A percentile compares a stretch with the other conserved stretches of the same genome.
These are phyloP conservation scores for Epichloe sylvatica DNA, from an alignment of 2,329 filamentous ascomycete genomes.

Conservation along the genomic window DNA sequence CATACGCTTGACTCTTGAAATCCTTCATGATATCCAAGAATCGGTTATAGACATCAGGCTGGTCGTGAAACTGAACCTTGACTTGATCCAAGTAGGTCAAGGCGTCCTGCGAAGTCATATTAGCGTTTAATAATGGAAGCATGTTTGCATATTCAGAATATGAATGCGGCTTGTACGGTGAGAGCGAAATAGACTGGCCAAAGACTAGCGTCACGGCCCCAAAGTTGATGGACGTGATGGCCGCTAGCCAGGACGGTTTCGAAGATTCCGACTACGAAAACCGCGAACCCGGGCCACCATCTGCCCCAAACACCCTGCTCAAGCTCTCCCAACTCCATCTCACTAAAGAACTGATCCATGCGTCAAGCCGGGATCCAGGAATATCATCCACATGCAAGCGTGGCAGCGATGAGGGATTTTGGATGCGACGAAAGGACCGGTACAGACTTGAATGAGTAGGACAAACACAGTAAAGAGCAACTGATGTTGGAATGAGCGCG, in stretches of 20 bases:
- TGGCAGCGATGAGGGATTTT: not conserved
- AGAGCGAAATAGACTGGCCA: too few relatives aligned
- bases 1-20: constrained; percentile 92
- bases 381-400: not conserved
- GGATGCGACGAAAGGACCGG: not conserved
- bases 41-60: constrained; percentile 91
- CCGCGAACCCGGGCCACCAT: too few relatives aligned
- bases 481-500: not conserved
- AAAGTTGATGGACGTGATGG: too few relatives aligned
- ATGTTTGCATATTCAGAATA: too few relatives aligned
- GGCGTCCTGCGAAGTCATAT: constrained; percentile 39
- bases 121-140: not conserved
- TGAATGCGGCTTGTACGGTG: too few relatives aligned
- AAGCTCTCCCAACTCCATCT: not conserved
- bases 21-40: constrained; percentile 99
- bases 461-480: not conserved
- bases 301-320: too few relatives aligned
- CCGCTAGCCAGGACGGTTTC: too few relatives aligned
- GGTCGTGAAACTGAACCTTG: constrained; percentile 93
- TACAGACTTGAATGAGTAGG: not conserved
- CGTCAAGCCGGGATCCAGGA: not conserved
- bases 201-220: too few relatives aligned
- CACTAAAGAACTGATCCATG: not conserved
- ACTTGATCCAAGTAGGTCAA: constrained; percentile 96
- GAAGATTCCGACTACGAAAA: too few relatives aligned